These are phyloP conservation scores for Thymus quinquecostatus DNA, from an alignment of 257 asterid genomes.

Conservation along the genomic window DNA sequence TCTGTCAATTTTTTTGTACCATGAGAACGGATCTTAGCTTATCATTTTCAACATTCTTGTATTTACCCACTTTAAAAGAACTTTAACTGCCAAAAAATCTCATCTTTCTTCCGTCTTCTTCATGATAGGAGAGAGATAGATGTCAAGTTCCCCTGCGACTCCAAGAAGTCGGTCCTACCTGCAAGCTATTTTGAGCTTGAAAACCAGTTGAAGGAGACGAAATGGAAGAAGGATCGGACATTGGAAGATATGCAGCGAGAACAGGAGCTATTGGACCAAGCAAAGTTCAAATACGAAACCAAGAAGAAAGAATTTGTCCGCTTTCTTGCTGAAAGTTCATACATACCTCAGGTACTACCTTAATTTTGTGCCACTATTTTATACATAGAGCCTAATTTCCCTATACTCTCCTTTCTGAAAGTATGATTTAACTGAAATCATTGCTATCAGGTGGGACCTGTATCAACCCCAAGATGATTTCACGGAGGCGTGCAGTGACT, in stretches of 20 bases:
- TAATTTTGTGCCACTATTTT: conserved; percentile 10
- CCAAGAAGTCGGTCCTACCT: conserved; percentile 43
- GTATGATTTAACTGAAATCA: not conserved
- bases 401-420: conserved; percentile 16
- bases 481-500: conserved; percentile 12
- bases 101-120: conserved; percentile 25
- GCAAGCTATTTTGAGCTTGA: conserved; percentile 48
- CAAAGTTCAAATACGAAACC: conserved; percentile 54
- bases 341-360: conserved; percentile 57
- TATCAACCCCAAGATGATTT: conserved; percentile 41
- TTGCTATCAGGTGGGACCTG: conserved; percentile 35
- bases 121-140: conserved; percentile 47
- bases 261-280: conserved; percentile 51
- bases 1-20: not conserved
- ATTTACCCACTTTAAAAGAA: not conserved
- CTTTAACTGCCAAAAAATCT: conserved; percentile 16
- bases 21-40: not conserved
- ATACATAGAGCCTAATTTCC: not conserved
- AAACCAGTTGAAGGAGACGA: conserved; percentile 55
- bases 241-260: conserved; percentile 71
- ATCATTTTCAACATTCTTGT: not conserved
- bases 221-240: conserved; percentile 69
- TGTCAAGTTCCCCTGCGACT: conserved; percentile 65
- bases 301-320: conserved; percentile 69
- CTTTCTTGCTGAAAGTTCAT: conserved; percentile 57